Evolutionary conservation across 352 stramenopile genomes (phyloP), one percentile per base, ranked within the genome.

Genomic region (Blastocystis sp.): DNA sequence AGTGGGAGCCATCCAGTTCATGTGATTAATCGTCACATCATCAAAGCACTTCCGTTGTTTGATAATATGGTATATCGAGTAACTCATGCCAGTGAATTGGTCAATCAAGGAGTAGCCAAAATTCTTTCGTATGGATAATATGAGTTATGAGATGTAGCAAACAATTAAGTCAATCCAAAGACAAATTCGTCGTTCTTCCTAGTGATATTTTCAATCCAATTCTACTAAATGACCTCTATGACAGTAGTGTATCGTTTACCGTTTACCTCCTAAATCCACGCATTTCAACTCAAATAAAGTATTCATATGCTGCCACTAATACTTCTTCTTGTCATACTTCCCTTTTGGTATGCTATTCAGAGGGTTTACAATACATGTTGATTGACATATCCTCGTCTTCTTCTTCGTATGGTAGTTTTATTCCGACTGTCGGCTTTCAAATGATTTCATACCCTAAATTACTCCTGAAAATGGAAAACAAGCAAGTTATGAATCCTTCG

Each of bases 231-330:
- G 71, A 83, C 35, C 71, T 83, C 9, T 49, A 65, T 24, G 71
- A 83, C 49, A 83, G 52, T 42, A 83, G 71, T 63, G 71, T 83
- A 5, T 65, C 71, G 46, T 83, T 83, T 42, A 83, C 71, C 6
- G 46, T 83, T 19, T 83, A 83, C n/a, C 32, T 83, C 16, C 27
- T 83, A 9, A 83, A 83, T 27, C 71, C 71, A 7, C 43, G 42
- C 14, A 2, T 65, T 1, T 27, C n/a, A 16, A n/a, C 19, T 19
- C 46, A 51, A 21, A 46, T 29, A 16, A 32, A 43, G 35, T 65
- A 83, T 43, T 29, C 71, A 21, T 83, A 83, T 83, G 11, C 4
- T 24, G 27, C 11, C 1, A 39, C 51, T 9, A 65, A 65, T 43
- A 27, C 71, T 1, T 29, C 16, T 21, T 67, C 71, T 9, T 83